Base-by-base conservation (phyloP, 2,329 filamentous ascomycete genomes). In the Pleomassaria siparia region DNA sequence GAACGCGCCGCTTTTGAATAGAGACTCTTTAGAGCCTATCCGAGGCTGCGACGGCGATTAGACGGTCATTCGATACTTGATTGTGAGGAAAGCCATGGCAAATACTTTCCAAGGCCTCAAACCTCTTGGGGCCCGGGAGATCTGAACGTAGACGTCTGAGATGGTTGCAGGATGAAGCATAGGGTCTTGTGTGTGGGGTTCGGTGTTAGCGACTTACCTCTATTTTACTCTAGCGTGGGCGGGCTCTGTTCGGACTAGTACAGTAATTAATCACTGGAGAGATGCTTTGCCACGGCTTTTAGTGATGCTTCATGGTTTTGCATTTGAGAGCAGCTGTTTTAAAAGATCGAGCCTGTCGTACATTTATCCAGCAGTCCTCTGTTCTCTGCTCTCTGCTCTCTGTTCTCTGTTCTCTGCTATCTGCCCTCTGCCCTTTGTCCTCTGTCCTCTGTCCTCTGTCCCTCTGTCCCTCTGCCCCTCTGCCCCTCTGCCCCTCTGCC, bases 231-330 rank as follows among this genome's bases (percentile, higher is more conserved):
- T 56, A 59, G 59, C 61, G 51, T 30, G 29, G 25, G 12, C 25
- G 7, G 25, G 25, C 43, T 50, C 47, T 50, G 35, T 47, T 22
- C 40, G 56, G 51, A 52, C 47, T 63, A 56, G 60, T 53, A 51
- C 58, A 63, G 67, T n/a, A n/a, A n/a, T n/a, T n/a, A n/a, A n/a
- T n/a, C n/a, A n/a, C n/a, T n/a, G n/a, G n/a, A n/a, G 63, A 66
- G 54, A 64, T 62, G 65, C 60, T 59, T 62, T 61, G 60, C 52
- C 59, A 63, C 56, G 46, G 65, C 65, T 69, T 67, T n/a, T n/a
- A 68, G 58, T 68, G 66, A 67, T 67, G 56, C 55, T 56, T 54
- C 51, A 53, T 51, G 52, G 57, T 57, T 53, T 56, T 51, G 52
- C 35, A 60, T 52, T 56, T 57, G 53, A 54, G 49, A 50, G 44